These are phyloP conservation scores for Alternaria brassicae DNA, from an alignment of 2,329 filamentous ascomycete species.

Conservation along the genomic window DNA sequence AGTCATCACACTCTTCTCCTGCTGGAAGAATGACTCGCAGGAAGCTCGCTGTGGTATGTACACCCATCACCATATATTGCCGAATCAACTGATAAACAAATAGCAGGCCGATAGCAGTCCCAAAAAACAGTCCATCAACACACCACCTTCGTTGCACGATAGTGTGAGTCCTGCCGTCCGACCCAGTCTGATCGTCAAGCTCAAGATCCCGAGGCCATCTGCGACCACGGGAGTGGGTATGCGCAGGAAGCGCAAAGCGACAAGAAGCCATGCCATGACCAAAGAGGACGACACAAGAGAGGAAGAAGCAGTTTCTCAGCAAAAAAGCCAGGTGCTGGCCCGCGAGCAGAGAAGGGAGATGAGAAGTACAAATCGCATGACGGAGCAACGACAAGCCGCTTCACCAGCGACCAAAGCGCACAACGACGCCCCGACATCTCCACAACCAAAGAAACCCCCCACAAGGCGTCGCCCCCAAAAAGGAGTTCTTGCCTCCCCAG, in stretches of 20 bases:
- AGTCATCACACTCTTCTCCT: not conserved
- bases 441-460: not conserved
- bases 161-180: not conserved
- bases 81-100: not conserved
- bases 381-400: not conserved
- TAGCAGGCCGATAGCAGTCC: not conserved
- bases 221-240: not conserved
- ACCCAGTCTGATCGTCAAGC: not conserved
- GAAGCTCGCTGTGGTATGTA: not conserved
- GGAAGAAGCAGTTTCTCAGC: not conserved
- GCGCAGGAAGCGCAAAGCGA: not conserved
- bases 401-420: not conserved
- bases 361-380: not conserved
- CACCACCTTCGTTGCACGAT: not conserved
- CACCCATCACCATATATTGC: not conserved
- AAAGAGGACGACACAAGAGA: not conserved
- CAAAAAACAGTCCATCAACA: not conserved
- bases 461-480: not conserved
- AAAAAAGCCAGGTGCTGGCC: rapidly evolving
- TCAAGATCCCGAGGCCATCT: not conserved
- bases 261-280: not conserved
- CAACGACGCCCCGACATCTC: not conserved
- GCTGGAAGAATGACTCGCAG: not conserved
- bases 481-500: not conserved
- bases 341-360: not conserved